These are phyloP conservation scores for Nyctanthes arbortristis DNA, from an alignment of 257 asterid species.

Conservation along the genomic window DNA sequence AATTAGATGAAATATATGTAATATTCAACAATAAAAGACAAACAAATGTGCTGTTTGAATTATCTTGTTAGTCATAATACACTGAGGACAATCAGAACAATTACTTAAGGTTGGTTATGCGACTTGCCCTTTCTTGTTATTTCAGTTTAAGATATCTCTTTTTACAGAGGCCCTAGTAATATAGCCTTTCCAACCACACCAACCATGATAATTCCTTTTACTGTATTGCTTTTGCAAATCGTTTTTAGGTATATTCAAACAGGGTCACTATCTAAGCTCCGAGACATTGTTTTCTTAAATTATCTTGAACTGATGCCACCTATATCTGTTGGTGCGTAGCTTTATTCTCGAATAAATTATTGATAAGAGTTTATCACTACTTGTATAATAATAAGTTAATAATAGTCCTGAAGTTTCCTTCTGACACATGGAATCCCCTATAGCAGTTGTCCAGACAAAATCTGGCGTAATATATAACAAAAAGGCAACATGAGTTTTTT, in stretches of 20 bases:
- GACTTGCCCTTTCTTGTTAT: neutral
- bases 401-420: neutral
- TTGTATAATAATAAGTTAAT: neutral
- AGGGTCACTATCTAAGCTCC: neutral
- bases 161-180: neutral
- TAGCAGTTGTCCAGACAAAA: neutral
- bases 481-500: neutral
- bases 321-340: neutral
- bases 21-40: too few relatives aligned
- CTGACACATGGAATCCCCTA: neutral
- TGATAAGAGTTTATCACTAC: neutral
- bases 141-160: neutral
- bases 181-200: neutral
- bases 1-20: too few relatives aligned
- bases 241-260: neutral
- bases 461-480: neutral
- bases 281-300: neutral
- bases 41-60: neutral
- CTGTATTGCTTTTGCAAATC: neutral
- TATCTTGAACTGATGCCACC: neutral
- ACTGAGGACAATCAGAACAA: neutral
- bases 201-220: neutral
- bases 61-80: neutral
- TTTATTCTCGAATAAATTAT: neutral
- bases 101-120: neutral